A percentile compares a stretch with the other conserved stretches of the same genome.
phyloP scores from a whole-genome alignment of 2,329 filamentous ascomycete genomes.

The Pezicula carpinea region DNA sequence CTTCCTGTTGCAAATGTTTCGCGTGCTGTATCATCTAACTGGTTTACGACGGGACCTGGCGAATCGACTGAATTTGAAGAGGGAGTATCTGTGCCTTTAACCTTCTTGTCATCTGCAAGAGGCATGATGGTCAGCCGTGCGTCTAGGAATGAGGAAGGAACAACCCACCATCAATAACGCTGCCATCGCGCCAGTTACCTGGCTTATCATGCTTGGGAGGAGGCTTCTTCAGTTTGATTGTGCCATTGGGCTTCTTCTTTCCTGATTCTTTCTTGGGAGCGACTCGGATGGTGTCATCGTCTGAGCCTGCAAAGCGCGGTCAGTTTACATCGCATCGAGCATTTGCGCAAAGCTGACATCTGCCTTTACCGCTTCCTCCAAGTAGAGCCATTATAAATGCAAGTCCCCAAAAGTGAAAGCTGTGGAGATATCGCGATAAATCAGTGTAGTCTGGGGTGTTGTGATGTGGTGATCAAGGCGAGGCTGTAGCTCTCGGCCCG shows the following conservation, averaged over 20 bases:
- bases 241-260: constrained; percentile 39
- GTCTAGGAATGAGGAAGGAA: background rate
- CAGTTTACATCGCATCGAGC: background rate
- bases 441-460: no score
- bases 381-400: no score
- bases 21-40: constrained; percentile 70
- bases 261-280: constrained; percentile 16
- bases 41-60: constrained; percentile 55
- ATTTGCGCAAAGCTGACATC: no score
- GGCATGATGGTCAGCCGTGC: constrained; percentile 8
- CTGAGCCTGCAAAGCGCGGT: background rate
- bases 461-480: no score
- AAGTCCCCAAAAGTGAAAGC: no score
- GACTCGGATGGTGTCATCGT: constrained; percentile 2
- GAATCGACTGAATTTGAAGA: constrained; percentile 39
- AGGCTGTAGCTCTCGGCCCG: no score
- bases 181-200: constrained; percentile 69
- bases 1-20: constrained; percentile 78
- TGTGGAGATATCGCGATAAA: no score
- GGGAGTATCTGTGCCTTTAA: constrained; percentile 37
- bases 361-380: no score
- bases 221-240: constrained; percentile 59
- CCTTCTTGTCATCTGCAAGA: constrained; percentile 49
- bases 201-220: constrained; percentile 59
- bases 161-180: constrained; percentile 53